These are phyloP conservation scores for Biscutella laevigata DNA, from an alignment of 441 rosid genomes.

Conservation along the genomic window DNA sequence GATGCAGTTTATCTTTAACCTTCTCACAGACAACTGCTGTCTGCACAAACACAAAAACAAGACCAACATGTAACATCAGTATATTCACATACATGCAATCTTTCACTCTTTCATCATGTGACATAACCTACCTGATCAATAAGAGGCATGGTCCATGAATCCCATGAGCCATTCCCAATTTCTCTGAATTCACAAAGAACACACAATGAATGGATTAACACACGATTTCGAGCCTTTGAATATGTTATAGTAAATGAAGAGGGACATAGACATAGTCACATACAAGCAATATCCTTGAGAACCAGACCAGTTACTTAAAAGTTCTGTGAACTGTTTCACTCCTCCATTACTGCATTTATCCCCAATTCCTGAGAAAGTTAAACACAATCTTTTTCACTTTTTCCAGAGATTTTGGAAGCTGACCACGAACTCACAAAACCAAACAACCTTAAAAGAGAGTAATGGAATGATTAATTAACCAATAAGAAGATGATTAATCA, in stretches of 20 bases:
- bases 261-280: slow-evolving; percentile 31
- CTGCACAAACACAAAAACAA: slow-evolving; percentile 40
- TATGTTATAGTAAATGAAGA: neutral
- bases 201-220: no score
- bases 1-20: slow-evolving; percentile 41
- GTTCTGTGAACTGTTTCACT: slow-evolving; percentile 46
- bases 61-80: neutral
- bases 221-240: slow-evolving; percentile 1
- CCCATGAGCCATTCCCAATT: slow-evolving; percentile 86
- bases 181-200: slow-evolving; percentile 37
- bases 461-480: no score
- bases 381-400: neutral
- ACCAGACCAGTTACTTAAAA: slow-evolving; percentile 55
- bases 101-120: neutral
- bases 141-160: slow-evolving; percentile 88
- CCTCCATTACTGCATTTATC: slow-evolving; percentile 60
- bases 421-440: neutral
- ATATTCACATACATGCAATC: neutral
- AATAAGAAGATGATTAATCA: neutral
- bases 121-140: slow-evolving; percentile 46
- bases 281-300: slow-evolving; percentile 78
- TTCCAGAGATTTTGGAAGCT: neutral
- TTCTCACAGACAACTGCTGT: slow-evolving; percentile 65
- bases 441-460: neutral
- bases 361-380: slow-evolving; percentile 44